phyloP scores from a whole-genome alignment of 2,329 filamentous ascomycete genomes.

The Decorospora gaudefroyi region DNA sequence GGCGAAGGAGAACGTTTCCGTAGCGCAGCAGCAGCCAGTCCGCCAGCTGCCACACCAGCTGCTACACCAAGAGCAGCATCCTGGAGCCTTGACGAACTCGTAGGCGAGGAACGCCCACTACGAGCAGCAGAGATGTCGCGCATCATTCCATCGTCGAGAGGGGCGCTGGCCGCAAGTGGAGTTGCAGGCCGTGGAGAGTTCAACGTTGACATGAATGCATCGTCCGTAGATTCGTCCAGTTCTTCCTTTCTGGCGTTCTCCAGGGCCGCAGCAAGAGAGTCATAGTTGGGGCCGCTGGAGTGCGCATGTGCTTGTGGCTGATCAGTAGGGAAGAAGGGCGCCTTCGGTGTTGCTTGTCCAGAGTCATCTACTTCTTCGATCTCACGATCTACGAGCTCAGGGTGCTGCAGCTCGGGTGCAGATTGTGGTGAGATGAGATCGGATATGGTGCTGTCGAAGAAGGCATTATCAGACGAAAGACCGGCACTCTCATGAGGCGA shows the following conservation, averaged over 20 bases:
- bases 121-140: constrained; percentile 14
- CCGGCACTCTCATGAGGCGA: constrained; percentile 38
- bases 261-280: constrained; percentile 32
- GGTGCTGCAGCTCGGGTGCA: constrained; percentile 24
- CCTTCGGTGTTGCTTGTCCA: constrained; percentile 70
- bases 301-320: constrained; percentile 4
- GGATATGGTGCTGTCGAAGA: constrained; percentile 25
- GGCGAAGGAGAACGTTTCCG: constrained; percentile 25
- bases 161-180: constrained; percentile 30
- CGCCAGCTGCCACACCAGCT: constrained; percentile 34
- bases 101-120: constrained; percentile 22
- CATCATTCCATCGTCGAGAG: constrained; percentile 35
- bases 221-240: constrained; percentile 18
- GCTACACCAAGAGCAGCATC: constrained; percentile 36
- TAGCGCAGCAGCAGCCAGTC: constrained; percentile 26
- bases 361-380: constrained; percentile 61
- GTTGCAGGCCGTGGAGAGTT: constrained; percentile 17
- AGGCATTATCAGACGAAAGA: constrained; percentile 29
- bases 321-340: constrained; percentile 53
- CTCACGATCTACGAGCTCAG: constrained; percentile 35
- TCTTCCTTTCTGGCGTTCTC: constrained; percentile 24
- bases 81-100: constrained; percentile 33
- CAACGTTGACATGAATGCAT: constrained; percentile 10
- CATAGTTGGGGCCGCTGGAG: constrained; percentile 21
- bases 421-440: constrained; percentile 25